Evolutionary conservation across 768 basidiomycete species (phyloP).

Genomic region (Tulasnella sp.): DNA sequence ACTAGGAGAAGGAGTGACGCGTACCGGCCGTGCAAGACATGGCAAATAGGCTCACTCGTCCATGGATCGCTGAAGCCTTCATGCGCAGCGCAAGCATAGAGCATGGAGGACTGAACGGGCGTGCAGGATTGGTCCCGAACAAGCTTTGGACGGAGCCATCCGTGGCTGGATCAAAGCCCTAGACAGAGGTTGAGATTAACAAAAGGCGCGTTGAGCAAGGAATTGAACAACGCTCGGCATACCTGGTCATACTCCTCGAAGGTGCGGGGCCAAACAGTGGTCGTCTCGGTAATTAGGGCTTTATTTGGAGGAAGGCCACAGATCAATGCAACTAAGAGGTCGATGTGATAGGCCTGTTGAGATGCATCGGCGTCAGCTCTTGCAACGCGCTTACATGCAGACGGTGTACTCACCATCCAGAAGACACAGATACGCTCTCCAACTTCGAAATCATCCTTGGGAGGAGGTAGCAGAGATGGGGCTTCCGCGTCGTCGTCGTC

Average conservation of each 20-base stretch:
- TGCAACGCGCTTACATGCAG: neutral
- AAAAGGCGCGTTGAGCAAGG: too few relatives aligned
- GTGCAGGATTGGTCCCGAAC: neutral
- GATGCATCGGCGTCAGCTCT: neutral
- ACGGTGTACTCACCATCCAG: constrained; percentile 8
- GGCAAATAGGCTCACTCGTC: constrained; percentile 10
- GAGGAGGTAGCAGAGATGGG: neutral
- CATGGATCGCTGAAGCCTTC: constrained; percentile 5
- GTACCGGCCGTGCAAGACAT: constrained; percentile 11
- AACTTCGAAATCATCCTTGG: constrained; percentile 3
- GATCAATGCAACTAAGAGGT: neutral
- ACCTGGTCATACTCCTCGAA: constrained; percentile 18
- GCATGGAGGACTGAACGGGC: constrained; percentile 9
- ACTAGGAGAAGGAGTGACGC: too few relatives aligned
- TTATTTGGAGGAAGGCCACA: constrained; percentile 9
- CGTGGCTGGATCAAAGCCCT: neutral
- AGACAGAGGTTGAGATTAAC: neutral
- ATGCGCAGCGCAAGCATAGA: constrained; percentile 8
- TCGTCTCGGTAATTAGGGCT: neutral
- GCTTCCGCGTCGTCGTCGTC: too few relatives aligned
- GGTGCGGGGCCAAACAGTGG: constrained; percentile 18
- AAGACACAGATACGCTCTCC: constrained; percentile 10
- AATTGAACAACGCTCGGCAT: neutral
- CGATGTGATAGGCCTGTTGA: neutral
- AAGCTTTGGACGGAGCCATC: constrained; percentile 3